These are phyloP conservation scores for Yarrowia keelungensis DNA, from an alignment of 805 yeast genomes.

Conservation along the genomic window DNA sequence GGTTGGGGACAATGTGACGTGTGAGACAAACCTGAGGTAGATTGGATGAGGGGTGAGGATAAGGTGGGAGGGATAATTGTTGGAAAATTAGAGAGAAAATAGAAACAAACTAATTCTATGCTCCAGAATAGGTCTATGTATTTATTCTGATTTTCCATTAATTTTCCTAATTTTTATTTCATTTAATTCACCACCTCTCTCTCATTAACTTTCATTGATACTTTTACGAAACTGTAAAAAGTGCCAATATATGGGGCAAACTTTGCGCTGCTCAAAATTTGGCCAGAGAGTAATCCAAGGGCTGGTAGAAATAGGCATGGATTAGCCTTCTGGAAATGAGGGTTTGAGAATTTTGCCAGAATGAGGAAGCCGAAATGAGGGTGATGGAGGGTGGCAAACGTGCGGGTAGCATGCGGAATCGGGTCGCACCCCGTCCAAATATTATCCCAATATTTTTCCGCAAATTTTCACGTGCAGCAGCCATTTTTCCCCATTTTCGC, in stretches of 20 bases:
- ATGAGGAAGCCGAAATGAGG: not conserved
- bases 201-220: slow-evolving; percentile 22
- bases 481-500: not conserved
- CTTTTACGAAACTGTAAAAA: slow-evolving; percentile 35
- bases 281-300: slow-evolving; percentile 27
- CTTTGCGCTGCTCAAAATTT: not conserved
- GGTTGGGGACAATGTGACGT: not conserved
- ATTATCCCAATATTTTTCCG: not conserved
- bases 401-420: too few species aligned
- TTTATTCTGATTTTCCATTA: too few species aligned
- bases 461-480: too few species aligned
- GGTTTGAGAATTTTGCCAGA: slow-evolving; percentile 13
- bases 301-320: slow-evolving; percentile 31
- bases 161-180: not conserved
- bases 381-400: not conserved
- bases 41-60: not conserved
- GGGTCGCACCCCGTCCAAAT: too few species aligned
- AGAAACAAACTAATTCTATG: too few species aligned
- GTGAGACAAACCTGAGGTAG: not conserved
- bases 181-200: not conserved
- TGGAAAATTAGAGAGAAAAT: not conserved
- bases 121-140: too few species aligned
- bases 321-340: slow-evolving; percentile 13
- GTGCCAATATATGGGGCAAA: slow-evolving; percentile 37
- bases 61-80: not conserved